Evolutionary conservation across 139 green algal genomes (phyloP).

Genomic region (Microglena sp.): DNA sequence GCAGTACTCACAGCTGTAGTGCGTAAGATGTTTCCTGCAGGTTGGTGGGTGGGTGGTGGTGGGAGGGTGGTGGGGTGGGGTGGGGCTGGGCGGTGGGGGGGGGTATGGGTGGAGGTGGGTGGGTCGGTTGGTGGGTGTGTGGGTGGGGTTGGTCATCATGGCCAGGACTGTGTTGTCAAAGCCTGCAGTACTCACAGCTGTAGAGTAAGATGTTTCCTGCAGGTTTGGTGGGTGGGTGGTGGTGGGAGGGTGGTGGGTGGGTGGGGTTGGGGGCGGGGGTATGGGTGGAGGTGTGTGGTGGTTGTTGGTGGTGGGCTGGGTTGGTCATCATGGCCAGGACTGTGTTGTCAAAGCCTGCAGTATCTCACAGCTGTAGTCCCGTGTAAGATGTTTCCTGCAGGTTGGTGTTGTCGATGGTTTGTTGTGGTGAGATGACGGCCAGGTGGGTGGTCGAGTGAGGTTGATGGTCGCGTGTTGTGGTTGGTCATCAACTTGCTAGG

Average conservation of each 20-base stretch:
- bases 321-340: background rate
- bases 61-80: background rate
- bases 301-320: background rate
- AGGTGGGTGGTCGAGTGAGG: background rate
- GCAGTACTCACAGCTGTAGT: background rate
- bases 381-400: background rate
- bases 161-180: constrained; percentile 55
- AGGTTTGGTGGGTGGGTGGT: background rate
- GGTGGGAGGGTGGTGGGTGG: background rate
- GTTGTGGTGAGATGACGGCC: background rate
- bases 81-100: too few relatives aligned
- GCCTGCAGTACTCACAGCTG: constrained; percentile 33
- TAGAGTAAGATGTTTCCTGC: constrained; percentile 7
- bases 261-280: background rate
- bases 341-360: background rate
- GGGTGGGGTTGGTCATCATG: constrained; percentile 30
- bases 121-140: background rate
- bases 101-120: background rate
- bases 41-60: background rate
- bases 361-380: background rate
- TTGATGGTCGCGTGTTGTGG: background rate
- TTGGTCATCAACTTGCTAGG: constrained; percentile 37
- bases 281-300: background rate
- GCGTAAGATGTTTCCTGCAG: background rate
- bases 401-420: background rate